These are phyloP conservation scores for Dendryphion nanum DNA, from an alignment of 2,329 filamentous ascomycete species.

Conservation along the genomic window DNA sequence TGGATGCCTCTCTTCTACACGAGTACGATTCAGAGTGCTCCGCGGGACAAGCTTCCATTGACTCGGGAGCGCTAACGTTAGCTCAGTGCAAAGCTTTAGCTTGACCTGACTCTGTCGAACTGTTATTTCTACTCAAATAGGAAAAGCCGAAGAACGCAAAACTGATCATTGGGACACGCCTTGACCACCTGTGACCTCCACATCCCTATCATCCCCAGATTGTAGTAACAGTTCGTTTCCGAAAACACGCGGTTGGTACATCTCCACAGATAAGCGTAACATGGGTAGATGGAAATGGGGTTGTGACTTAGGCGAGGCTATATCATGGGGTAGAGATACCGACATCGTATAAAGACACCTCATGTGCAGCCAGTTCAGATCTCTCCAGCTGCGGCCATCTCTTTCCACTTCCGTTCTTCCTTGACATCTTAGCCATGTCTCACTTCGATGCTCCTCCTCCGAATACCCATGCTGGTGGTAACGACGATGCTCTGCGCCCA, in stretches of 20 bases:
- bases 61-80: constrained; percentile 1
- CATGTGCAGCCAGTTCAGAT: not conserved
- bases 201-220: constrained; percentile 2
- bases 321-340: constrained; percentile 2
- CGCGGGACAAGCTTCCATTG: constrained; percentile 1
- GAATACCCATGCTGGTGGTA: constrained; percentile 31
- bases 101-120: not conserved
- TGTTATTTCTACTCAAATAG: constrained; percentile 1
- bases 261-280: constrained; percentile 1
- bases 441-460: constrained; percentile 29
- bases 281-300: not conserved
- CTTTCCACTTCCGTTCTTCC: not conserved
- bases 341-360: too few relatives aligned
- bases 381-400: not conserved
- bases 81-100: not conserved
- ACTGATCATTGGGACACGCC: too few relatives aligned
- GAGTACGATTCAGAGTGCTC: not conserved
- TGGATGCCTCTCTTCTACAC: too few relatives aligned
- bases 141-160: not conserved
- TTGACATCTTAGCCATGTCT: constrained; percentile 17
- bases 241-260: not conserved
- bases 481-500: constrained; percentile 27
- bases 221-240: constrained; percentile 1
- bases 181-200: not conserved
- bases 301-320: not conserved